Base-by-base conservation (phyloP, 768 basidiomycete genomes). In the Royoungia palumana region DNA sequence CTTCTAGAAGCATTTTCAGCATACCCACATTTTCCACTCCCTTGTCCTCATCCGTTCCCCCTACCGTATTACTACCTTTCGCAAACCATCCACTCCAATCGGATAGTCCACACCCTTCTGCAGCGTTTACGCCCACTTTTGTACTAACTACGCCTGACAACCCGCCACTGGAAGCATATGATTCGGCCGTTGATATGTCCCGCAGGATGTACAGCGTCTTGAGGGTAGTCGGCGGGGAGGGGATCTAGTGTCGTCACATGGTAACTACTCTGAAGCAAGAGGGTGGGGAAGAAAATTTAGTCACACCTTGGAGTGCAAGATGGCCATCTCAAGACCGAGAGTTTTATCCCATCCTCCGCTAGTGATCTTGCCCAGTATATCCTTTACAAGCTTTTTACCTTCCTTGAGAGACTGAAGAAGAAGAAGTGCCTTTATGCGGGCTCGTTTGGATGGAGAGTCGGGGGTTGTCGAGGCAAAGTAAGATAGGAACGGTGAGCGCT, bases 391-490 rank as follows among this genome's bases (percentile, higher is more conserved):
- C 6, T 47, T 53, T 43, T 35, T 56, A 14, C 53, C 55, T 34
- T 61, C 58, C 14, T 9, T 49, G 16, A 63, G 50, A 27, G 55
- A 61, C 56, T 94, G 87, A 0, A 97, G 74, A 59, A 93, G 85
- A 2, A 95, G 70, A n/a, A 85, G 70, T 0, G 81, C 73, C 63
- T 88, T 90, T 54, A 95, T 75, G 21, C 92, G 80, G 2, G 73
- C 71, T 17, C 79, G 78, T 65, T 93, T 93, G 49, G 82, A 76
- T 14, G 78, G 76, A 0, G 89, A 88, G 47, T 89, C 80, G 1
- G 90, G 90, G 5, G 90, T 89, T 20, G 87, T 87, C n/a, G 86
- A 82, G 4, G 84, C 75, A 53, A 94, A 85, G 67, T 92, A 91
- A 6, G 82, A 75, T 7, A 90, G 62, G 51, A 67, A 67, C 20